phyloP scores from a whole-genome alignment of 352 stramenopile species.

The Ophiocytium majus region DNA sequence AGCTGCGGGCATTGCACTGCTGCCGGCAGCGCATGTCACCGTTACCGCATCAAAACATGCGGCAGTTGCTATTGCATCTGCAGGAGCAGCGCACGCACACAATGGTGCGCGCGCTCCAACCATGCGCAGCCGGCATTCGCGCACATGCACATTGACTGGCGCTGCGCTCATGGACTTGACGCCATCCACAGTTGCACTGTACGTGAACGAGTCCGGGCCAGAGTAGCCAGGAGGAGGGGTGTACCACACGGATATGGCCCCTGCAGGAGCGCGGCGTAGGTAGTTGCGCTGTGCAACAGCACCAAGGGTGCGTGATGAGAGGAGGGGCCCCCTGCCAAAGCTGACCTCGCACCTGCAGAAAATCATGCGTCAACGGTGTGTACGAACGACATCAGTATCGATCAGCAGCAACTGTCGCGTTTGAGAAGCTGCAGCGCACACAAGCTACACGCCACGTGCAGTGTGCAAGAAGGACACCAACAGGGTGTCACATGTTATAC shows the following conservation, averaged over 20 bases:
- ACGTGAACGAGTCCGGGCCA: constrained; percentile 46
- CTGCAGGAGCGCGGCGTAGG: neutral
- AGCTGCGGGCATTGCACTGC: neutral
- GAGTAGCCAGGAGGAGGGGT: constrained; percentile 35
- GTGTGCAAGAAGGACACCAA: too few relatives aligned
- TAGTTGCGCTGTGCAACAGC: neutral
- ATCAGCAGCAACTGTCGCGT: neutral
- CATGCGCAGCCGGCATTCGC: neutral
- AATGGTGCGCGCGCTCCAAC: neutral
- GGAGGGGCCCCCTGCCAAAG: neutral
- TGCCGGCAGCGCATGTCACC: neutral
- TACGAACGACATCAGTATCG: neutral
- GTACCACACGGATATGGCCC: constrained; percentile 26
- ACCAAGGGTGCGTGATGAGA: neutral
- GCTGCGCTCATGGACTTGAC: constrained; percentile 33
- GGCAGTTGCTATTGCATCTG: neutral
- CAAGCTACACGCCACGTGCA: neutral
- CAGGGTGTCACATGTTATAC: too few relatives aligned
- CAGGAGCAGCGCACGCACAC: constrained; percentile 6
- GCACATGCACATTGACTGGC: neutral
- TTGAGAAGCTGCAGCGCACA: neutral
- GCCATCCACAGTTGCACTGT: constrained; percentile 35
- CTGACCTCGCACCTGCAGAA: neutral
- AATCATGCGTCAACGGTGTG: neutral
- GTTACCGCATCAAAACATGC: neutral